Evolutionary conservation across 257 asterid species (phyloP), one percentile per base, ranked within the genome.

Genomic region (Jasminum sambac): DNA sequence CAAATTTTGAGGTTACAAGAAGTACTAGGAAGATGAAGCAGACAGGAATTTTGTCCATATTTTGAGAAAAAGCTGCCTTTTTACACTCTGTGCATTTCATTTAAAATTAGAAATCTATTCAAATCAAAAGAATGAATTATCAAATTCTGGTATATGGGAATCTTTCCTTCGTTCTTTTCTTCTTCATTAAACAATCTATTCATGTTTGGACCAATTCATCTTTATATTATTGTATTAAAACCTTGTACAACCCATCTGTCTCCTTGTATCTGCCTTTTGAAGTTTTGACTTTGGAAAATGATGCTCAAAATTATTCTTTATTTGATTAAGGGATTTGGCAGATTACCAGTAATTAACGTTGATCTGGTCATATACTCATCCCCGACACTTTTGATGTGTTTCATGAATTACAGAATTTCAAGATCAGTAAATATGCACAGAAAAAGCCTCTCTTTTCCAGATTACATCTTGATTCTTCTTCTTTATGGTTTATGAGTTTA

Each of bases 391-490:
- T 6, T 39, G 2, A 39, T 39, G 10, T 39, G 11, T 39, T 43
- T 43, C 74, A 75, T 21, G 13, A 38, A 23, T 69, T 34, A 41
- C 14, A 16, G 55, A 26, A 52, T 58, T 52, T 43, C 67, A 52
- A 48, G 63, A 43, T 70, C 23, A 21, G 12, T 17, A 66, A 39
- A 17, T 0, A 77, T 77, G 84, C 60, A 77, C 5, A 70, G 64
- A 41, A 8, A n/a, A 17, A 46, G 19, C n/a, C 16, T 19, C 19
- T 38, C 38, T 11, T 39, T 59, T 61, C 34, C 74, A n/a, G 3
- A 4, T 70, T 77, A 38, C 38, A 13, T 50, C 41, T 21, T 73
- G 43, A 55, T 78, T 42, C 78, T 83, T 3, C 75, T 72, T 46
- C 43, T 79, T 8, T 67, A 67, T 60, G 72, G 9, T 41, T 8